Percentiles rank a stretch among this genome's conserved stretches.
These are phyloP conservation scores for Hypoxylon sp. DNA, from an alignment of 2,329 filamentous ascomycete species.

Conservation along the genomic window DNA sequence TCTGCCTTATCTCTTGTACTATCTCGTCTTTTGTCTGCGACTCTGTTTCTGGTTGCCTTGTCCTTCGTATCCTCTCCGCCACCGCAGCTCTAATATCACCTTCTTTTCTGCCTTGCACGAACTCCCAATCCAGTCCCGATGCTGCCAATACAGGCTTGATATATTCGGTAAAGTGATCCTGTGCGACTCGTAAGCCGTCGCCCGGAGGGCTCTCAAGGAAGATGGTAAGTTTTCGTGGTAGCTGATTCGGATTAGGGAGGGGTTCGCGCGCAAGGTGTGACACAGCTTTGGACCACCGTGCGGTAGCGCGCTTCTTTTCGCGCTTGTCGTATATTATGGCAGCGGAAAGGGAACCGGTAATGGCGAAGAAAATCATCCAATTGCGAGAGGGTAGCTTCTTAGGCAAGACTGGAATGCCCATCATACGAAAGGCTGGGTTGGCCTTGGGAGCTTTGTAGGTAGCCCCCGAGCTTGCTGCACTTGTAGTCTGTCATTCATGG, in stretches of 20 bases:
- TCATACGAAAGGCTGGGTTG: slow-evolving; percentile 82
- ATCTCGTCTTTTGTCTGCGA: slow-evolving; percentile 70
- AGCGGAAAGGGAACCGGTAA: slow-evolving; percentile 82
- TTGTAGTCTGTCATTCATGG: slow-evolving; percentile 29
- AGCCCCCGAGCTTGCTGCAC: slow-evolving; percentile 50
- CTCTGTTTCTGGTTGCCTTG: slow-evolving; percentile 69
- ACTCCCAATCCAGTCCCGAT: slow-evolving; percentile 94
- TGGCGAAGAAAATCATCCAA: slow-evolving; percentile 93
- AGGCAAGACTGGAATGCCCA: slow-evolving; percentile 88
- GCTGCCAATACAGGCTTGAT: slow-evolving; percentile 93
- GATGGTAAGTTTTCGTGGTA: slow-evolving; percentile 88
- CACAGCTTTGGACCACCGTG: slow-evolving; percentile 89
- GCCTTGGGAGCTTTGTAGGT: slow-evolving; percentile 63
- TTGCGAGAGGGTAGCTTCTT: slow-evolving; percentile 92
- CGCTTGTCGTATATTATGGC: slow-evolving; percentile 93
- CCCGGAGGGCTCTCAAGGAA: slow-evolving; percentile 89
- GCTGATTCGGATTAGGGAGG: slow-evolving; percentile 74
- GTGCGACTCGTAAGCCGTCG: slow-evolving; percentile 85
- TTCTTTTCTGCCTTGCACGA: slow-evolving; percentile 90
- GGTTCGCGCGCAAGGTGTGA: slow-evolving; percentile 85
- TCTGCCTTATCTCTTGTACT: slow-evolving; percentile 74
- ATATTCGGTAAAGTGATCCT: slow-evolving; percentile 96
- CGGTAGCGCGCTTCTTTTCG: slow-evolving; percentile 86
- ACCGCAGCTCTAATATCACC: slow-evolving; percentile 92
- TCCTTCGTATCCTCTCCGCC: slow-evolving; percentile 86